phyloP scores from a whole-genome alignment of 441 rosid genomes.

The Erysimum pusillum region DNA sequence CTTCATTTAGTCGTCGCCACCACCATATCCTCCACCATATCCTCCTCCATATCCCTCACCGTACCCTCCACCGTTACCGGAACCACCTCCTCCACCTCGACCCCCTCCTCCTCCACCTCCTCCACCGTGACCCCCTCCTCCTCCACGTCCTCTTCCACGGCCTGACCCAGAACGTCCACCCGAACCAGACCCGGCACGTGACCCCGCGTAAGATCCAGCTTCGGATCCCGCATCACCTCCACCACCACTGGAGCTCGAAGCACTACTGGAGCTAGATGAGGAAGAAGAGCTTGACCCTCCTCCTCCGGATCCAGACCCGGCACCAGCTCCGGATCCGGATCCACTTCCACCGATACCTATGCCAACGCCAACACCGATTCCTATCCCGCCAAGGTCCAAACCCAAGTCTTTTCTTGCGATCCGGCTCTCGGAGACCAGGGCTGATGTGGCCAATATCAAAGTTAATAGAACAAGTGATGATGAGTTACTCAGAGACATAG shows the following conservation, averaged over 20 bases:
- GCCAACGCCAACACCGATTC: slow-evolving; percentile 66
- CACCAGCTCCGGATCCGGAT: slow-evolving; percentile 67
- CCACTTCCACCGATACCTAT: slow-evolving; percentile 73
- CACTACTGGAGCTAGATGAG: slow-evolving; percentile 55
- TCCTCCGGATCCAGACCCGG: slow-evolving; percentile 63
- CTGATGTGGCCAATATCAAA: slow-evolving; percentile 44
- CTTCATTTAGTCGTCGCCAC: slow-evolving; percentile 45
- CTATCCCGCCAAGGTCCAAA: slow-evolving; percentile 70
- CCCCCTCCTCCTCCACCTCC: slow-evolving; percentile 41
- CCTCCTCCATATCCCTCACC: slow-evolving; percentile 58
- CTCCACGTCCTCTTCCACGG: slow-evolving; percentile 48
- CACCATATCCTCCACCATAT: slow-evolving; percentile 58
- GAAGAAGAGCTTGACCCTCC: slow-evolving; percentile 65
- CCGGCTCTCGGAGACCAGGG: slow-evolving; percentile 56
- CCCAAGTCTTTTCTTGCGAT: slow-evolving; percentile 71
- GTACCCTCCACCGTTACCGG: slow-evolving; percentile 50
- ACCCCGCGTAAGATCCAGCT: slow-evolving; percentile 73
- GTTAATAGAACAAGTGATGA: slow-evolving; percentile 44
- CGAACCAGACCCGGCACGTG: slow-evolving; percentile 61
- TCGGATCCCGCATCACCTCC: slow-evolving; percentile 73
- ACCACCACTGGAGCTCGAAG: slow-evolving; percentile 59
- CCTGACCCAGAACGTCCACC: slow-evolving; percentile 41
- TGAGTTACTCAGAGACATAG: slow-evolving; percentile 36
- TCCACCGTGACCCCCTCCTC: slow-evolving; percentile 47
- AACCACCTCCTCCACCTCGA: slow-evolving; percentile 52